Base-by-base conservation (phyloP, 345 rosid species). In the Bruguiera parviflora region DNA sequence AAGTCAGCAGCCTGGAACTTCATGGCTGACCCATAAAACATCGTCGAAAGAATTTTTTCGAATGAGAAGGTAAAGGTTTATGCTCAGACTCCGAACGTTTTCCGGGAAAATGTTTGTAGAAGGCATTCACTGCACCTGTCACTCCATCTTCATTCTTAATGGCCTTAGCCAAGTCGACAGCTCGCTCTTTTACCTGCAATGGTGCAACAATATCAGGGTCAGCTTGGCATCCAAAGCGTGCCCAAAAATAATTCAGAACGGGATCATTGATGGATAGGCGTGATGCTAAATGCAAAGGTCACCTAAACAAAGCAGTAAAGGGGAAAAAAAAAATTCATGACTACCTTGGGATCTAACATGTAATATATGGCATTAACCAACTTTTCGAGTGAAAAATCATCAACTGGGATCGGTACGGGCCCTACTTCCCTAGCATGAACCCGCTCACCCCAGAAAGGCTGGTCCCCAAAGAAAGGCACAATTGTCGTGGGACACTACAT, bases 391-490 rank as follows among this genome's bases (percentile, higher is more conserved):
- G 85, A 79, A 46, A 86, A 83, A 46, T 74, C 85, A 3, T 86
- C 87, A 22, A 86, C 64, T 9, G 82, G 85, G 31, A 86, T 81
- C 20, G 89, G 89, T 20, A 68, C 74, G 49, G 89, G 89, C 8
- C 89, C 87, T 43, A 85, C 80, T 63, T 83, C 85, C 72, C 78
- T 77, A 2, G 76, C 85, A 77, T 85, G 84, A 51, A 85, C 89
- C 64, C 65, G 77, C 58, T 86, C 86, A 67, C 89, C 89, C 89
- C 89, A 86, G 57, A 86, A 86, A 16, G 80, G 84, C 68, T 86
- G 89, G 78, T 86, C 89, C 33, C 89, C 89, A 25, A 86, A 86
- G 78, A 86, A 83, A 53, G 89, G 87, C 39, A 83, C 83, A 31
- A 86, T 70, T 7, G 89, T 76, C 62, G 89, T 86, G 1, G 89